Evolutionary conservation across 1,284 basidiomycete species (phyloP).

Genomic region (Apiotrichum akiyoshidainum): DNA sequence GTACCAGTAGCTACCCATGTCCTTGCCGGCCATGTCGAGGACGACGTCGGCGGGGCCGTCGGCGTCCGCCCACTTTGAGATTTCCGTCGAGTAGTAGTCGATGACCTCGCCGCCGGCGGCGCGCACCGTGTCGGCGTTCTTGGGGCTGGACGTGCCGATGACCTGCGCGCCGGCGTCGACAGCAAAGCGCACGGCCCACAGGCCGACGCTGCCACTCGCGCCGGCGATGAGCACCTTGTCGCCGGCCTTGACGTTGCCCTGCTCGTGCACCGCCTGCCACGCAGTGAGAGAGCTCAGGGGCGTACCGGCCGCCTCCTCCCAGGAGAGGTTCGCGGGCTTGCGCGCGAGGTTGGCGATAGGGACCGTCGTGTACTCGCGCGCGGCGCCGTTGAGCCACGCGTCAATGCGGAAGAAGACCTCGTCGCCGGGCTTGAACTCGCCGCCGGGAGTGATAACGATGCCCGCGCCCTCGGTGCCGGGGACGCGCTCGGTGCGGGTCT

Average conservation of each 20-base stretch:
- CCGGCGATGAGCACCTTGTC: slow-evolving; percentile 9
- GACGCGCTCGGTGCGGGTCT: slow-evolving; percentile 3
- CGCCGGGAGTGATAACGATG: background rate
- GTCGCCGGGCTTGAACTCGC: slow-evolving; percentile 10
- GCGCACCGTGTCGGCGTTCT: background rate
- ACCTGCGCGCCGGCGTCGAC: background rate
- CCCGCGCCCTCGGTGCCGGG: slow-evolving; percentile 21
- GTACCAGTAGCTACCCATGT: slow-evolving; percentile 8
- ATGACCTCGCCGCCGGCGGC: slow-evolving; percentile 5
- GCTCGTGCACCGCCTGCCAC: slow-evolving; percentile 17
- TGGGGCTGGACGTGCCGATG: background rate
- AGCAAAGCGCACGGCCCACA: slow-evolving; percentile 6
- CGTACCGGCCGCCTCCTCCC: slow-evolving; percentile 15
- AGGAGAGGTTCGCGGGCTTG: slow-evolving; percentile 13
- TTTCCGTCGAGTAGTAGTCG: slow-evolving; percentile 7
- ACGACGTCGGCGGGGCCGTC: slow-evolving; percentile 9
- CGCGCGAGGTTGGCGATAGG: slow-evolving; percentile 10
- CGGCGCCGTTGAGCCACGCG: slow-evolving; percentile 11
- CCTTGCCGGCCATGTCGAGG: slow-evolving; percentile 14
- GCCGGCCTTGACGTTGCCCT: slow-evolving; percentile 8
- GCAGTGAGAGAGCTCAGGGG: slow-evolving; percentile 16
- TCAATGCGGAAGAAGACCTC: slow-evolving; percentile 17
- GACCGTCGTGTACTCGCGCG: slow-evolving; percentile 10
- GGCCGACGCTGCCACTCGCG: slow-evolving; percentile 1
- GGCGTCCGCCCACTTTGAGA: slow-evolving; percentile 1